phyloP scores from a whole-genome alignment of 257 asterid species.

The Euphrasia confusa region DNA sequence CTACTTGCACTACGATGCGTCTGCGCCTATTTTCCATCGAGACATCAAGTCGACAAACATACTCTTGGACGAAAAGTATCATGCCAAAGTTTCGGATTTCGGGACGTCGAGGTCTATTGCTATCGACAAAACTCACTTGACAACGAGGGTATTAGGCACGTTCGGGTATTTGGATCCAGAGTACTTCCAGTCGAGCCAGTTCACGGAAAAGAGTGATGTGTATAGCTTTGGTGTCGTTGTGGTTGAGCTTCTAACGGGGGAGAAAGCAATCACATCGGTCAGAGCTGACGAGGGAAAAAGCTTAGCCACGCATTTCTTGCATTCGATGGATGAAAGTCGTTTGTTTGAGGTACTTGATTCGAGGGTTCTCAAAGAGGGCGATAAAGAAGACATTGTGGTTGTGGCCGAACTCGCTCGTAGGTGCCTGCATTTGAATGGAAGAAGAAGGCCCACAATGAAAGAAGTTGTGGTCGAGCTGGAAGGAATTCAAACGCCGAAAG shows the following conservation, averaged over 20 bases:
- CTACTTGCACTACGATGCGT: conserved; percentile 35
- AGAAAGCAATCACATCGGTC: conserved; percentile 24
- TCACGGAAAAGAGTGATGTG: conserved; percentile 39
- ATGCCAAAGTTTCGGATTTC: conserved; percentile 32
- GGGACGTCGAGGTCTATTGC: conserved; percentile 27
- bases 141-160: conserved; percentile 38
- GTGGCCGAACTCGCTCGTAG: background rate
- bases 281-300: no score
- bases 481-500: conserved; percentile 17
- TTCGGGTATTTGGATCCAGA: conserved; percentile 47
- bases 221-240: conserved; percentile 16
- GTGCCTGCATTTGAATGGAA: background rate
- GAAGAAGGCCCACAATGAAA: background rate
- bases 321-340: conserved; percentile 24
- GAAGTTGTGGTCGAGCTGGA: conserved; percentile 5
- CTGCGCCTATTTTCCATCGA: conserved; percentile 28
- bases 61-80: conserved; percentile 28
- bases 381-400: background rate
- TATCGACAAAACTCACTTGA: conserved; percentile 34
- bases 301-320: no score
- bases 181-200: conserved; percentile 38
- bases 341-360: conserved; percentile 33
- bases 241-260: conserved; percentile 43
- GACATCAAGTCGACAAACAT: conserved; percentile 36
- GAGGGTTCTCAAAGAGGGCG: conserved; percentile 10